phyloP scores from a whole-genome alignment of 129 eudicot genomes.

The Scalesia atractyloides region DNA sequence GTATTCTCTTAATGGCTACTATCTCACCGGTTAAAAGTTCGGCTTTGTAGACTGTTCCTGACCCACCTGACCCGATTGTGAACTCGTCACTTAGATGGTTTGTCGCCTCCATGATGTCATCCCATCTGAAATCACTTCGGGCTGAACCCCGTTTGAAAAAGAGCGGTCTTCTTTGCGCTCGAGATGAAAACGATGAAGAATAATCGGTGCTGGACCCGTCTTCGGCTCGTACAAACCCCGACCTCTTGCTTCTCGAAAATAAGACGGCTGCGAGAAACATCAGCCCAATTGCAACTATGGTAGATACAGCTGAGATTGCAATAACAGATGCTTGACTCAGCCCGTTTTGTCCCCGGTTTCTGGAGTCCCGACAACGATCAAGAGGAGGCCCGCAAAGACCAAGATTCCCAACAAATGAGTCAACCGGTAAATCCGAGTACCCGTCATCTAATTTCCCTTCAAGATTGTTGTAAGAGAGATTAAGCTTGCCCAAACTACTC shows the following conservation, averaged over 20 bases:
- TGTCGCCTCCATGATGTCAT: constrained; percentile 90
- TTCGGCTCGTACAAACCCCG: constrained; percentile 43
- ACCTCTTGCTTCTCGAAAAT: constrained; percentile 54
- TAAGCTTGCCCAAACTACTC: constrained; percentile 81
- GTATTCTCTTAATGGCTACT: constrained; percentile 82
- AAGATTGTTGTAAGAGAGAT: constrained; percentile 80
- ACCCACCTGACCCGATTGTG: constrained; percentile 88
- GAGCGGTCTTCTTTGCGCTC: constrained; percentile 60
- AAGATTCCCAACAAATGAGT: constrained; percentile 67
- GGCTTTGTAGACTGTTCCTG: constrained; percentile 86
- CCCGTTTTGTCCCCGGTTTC: constrained; percentile 29
- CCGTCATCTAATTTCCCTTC: constrained; percentile 64
- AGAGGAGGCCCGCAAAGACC: constrained; percentile 86
- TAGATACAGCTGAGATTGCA: constrained; percentile 59
- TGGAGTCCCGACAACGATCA: constrained; percentile 38
- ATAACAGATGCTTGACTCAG: constrained; percentile 54
- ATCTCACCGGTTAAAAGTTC: constrained; percentile 68
- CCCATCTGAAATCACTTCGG: constrained; percentile 65
- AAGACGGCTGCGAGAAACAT: constrained; percentile 59
- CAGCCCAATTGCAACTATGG: constrained; percentile 50
- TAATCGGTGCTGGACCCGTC: constrained; percentile 42
- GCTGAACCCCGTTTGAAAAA: constrained; percentile 53
- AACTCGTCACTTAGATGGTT: constrained; percentile 81
- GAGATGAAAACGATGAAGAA: constrained; percentile 65
- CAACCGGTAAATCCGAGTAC: constrained; percentile 68